phyloP scores from a whole-genome alignment of 768 basidiomycete genomes.

The Tylopilus rubrobrunneus region DNA sequence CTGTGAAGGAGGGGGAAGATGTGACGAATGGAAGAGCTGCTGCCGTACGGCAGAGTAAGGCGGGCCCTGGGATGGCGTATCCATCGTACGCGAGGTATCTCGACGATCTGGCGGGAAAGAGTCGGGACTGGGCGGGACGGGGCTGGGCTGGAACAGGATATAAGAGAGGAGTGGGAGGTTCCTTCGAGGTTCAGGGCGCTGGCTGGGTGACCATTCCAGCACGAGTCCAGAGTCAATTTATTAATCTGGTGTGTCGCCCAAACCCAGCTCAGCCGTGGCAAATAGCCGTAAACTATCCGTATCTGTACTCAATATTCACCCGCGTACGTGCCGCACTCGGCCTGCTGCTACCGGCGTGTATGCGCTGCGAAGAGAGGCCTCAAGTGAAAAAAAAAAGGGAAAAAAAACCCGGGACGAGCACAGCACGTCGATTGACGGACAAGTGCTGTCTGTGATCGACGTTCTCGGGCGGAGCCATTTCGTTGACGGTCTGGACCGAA shows the following conservation, averaged over 20 bases:
- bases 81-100: slow-evolving; percentile 17
- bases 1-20: slow-evolving; percentile 43
- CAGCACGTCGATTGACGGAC: slow-evolving; percentile 9
- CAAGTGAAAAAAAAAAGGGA: not conserved
- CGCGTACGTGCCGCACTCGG: not conserved
- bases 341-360: not conserved
- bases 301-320: not conserved
- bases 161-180: not conserved
- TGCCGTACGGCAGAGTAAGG: slow-evolving; percentile 27
- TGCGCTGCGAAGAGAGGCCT: not conserved
- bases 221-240: slow-evolving; percentile 22
- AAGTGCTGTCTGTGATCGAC: slow-evolving; percentile 21
- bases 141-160: slow-evolving; percentile 9
- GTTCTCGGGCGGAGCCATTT: slow-evolving; percentile 19
- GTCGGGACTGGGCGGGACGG: slow-evolving; percentile 8
- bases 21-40: slow-evolving; percentile 39
- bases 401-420: not conserved
- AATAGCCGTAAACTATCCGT: slow-evolving; percentile 25
- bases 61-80: slow-evolving; percentile 29
- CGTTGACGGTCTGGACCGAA: slow-evolving; percentile 25
- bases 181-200: slow-evolving; percentile 5
- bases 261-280: slow-evolving; percentile 17
- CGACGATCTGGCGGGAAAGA: not conserved
- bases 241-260: slow-evolving; percentile 13
- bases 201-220: slow-evolving; percentile 12